These are phyloP conservation scores for Pelargonium australe DNA, from an alignment of 441 rosid species.

Conservation along the genomic window DNA sequence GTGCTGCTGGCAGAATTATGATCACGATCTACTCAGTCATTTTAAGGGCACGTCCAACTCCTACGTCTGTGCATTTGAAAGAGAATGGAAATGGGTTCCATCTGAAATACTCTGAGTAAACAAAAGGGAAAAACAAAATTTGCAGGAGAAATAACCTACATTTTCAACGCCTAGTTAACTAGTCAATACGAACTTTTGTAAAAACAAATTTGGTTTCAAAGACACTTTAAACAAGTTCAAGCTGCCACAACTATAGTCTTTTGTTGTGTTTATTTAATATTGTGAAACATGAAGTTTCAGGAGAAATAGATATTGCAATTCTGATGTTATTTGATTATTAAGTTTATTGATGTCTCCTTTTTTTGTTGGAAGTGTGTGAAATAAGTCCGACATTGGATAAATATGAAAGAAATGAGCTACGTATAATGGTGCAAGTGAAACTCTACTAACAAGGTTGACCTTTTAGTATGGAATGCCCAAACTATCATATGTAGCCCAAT, in stretches of 20 bases:
- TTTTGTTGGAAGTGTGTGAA: no score
- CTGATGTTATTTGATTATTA: not conserved
- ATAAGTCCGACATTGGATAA: no score
- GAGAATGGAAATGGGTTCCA: not conserved
- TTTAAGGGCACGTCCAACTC: not conserved
- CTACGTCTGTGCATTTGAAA: not conserved
- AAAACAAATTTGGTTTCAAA: not conserved
- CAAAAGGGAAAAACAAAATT: not conserved
- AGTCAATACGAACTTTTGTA: not conserved
- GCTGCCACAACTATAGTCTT: constrained; percentile 2
- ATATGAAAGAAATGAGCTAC: no score
- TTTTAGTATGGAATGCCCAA: no score
- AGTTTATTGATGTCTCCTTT: not conserved
- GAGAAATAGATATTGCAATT: not conserved
- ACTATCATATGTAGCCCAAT: no score
- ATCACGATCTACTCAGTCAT: not conserved
- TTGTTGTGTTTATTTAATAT: not conserved
- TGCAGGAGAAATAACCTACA: not conserved
- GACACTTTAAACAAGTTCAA: not conserved
- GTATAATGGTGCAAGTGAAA: no score
- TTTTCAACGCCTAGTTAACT: not conserved
- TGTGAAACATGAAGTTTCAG: not conserved
- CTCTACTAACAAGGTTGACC: no score
- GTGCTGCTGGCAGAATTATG: not conserved
- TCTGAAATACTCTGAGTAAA: not conserved